Evolutionary conservation across 805 yeast species (phyloP), one percentile per base, ranked within the genome.

Genomic region (Starmerella powellii): DNA sequence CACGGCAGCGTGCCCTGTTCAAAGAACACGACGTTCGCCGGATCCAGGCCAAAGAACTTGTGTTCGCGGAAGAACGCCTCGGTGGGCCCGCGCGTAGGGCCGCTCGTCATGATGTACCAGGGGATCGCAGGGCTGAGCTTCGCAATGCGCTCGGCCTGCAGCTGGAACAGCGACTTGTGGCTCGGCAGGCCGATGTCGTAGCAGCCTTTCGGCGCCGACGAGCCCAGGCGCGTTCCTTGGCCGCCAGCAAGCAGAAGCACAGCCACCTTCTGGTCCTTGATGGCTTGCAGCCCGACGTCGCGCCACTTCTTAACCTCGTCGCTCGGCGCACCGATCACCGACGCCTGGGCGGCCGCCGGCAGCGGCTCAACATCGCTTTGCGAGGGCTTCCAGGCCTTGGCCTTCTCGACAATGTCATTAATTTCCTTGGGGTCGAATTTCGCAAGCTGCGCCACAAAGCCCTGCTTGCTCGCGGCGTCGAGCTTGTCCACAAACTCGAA

Each of bases 1-100:
- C 96, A 93, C 11, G 99, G 99, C 50, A 91, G 69, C 2, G 88
- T 82, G 18, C 98, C 98, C 63, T 91, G 99, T 64, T 88, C 80
- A 63, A 91, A 91, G 55, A 91, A 86, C 4, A 69, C 63, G 28
- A 91, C 68, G 60, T 85, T 81, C 8, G 63, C 57, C 28, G 61
- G 31, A 3, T 60, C 52, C 47, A 88, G 70, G 0, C 96, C 96
- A 61, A 91, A 91, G 61, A 68, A 81, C 16, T 67, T 50, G 60
- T 84, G 60, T 3, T 67, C 59, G 32, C 57, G 45, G 60, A 91
- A 91, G 54, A 75, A 91, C 0, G 60, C 49, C 63, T 83, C 86
- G 17, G 96, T 91, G 16, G 76, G 70, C 0, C 49, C 58, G 51
- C 91, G 71, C 0, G 97, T 91, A 24, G 95, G 93, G 11, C 74